Conservation (phyloP, 805 yeast species). For the Pachysolen tannophilus region DNA sequence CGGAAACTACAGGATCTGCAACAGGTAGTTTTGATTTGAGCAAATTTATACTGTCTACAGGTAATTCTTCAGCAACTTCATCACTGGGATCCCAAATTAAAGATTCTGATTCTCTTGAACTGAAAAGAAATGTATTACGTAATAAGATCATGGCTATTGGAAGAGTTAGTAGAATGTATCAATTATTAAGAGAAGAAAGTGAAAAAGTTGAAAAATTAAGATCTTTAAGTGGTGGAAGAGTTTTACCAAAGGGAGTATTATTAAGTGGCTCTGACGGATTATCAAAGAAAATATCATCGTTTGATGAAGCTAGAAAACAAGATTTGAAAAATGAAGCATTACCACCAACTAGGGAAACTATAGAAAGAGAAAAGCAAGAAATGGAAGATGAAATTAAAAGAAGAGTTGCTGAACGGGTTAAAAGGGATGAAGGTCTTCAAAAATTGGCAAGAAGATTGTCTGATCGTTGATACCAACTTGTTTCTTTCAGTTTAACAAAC, state of each 20-base stretch:
- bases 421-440: slow-evolving; percentile 15
- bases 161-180: slow-evolving; percentile 89
- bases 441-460: slow-evolving; percentile 16
- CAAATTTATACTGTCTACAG: slow-evolving; percentile 2
- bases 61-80: no score
- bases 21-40: slow-evolving; percentile 16
- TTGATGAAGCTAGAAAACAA: slow-evolving; percentile 75
- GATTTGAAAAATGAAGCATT: slow-evolving; percentile 81
- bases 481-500: neutral
- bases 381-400: slow-evolving; percentile 33
- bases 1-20: slow-evolving; percentile 11
- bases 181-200: slow-evolving; percentile 78
- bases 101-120: slow-evolving; percentile 18
- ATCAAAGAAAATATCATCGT: slow-evolving; percentile 55
- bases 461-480: no score
- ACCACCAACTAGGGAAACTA: slow-evolving; percentile 72
- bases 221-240: slow-evolving; percentile 56
- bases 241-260: slow-evolving; percentile 76
- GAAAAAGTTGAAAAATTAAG: slow-evolving; percentile 80
- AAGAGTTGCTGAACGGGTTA: slow-evolving; percentile 21
- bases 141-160: slow-evolving; percentile 94
- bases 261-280: slow-evolving; percentile 79
- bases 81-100: no score
- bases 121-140: slow-evolving; percentile 44
- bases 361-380: slow-evolving; percentile 34